These are phyloP conservation scores for Ambrosiella beaveri DNA, from an alignment of 2,329 filamentous ascomycete species.

Conservation along the genomic window DNA sequence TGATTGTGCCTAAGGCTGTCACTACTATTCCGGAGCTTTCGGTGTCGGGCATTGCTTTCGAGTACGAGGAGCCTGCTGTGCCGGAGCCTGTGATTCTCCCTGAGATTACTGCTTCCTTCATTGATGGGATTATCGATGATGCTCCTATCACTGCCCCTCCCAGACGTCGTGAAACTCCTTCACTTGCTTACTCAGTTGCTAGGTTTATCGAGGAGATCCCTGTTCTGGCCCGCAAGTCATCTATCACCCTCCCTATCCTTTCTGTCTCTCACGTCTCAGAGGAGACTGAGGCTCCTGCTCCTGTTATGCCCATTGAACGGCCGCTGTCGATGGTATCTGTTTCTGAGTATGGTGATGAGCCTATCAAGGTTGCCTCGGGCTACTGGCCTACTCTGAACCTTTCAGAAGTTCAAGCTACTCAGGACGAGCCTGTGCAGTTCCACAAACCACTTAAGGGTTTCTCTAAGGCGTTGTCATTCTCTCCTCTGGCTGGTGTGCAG, in stretches of 20 bases:
- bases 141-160: neutral
- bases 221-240: neutral
- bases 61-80: conserved; percentile 19
- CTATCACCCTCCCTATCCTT: neutral
- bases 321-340: conserved; percentile 14
- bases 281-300: neutral
- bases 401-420: conserved; percentile 1
- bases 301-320: neutral
- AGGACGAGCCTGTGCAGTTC: conserved; percentile 7
- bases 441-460: conserved; percentile 1
- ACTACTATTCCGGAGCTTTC: conserved; percentile 18
- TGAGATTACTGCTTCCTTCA: conserved; percentile 1
- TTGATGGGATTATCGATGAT: neutral
- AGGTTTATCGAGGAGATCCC: neutral
- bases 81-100: neutral
- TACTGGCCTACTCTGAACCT: conserved; percentile 5
- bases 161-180: neutral
- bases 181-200: neutral
- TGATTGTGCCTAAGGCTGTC: conserved; percentile 18
- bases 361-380: conserved; percentile 13
- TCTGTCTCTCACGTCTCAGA: neutral
- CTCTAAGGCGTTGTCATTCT: neutral
- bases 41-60: conserved; percentile 10
- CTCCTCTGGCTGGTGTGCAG: neutral
- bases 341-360: conserved; percentile 15